A percentile compares a stretch with the other conserved stretches of the same genome.
These are phyloP conservation scores for Beverwykella pulmonaria DNA, from an alignment of 495 filamentous ascomycete species.

Conservation along the genomic window DNA sequence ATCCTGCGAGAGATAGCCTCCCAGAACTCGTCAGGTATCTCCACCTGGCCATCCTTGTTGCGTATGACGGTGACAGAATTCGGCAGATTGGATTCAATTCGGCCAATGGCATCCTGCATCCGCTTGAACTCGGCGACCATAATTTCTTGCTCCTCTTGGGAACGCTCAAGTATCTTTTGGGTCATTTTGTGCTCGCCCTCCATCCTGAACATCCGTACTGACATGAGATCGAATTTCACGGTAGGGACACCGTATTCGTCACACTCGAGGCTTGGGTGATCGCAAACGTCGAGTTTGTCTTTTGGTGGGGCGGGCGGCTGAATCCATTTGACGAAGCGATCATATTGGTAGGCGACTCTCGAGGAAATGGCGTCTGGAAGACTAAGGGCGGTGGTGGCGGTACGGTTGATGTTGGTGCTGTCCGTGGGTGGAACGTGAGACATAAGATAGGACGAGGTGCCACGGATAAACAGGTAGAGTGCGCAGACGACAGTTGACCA, in stretches of 20 bases:
- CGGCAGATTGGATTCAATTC: constrained; percentile 46
- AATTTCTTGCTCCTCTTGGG: background rate
- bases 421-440: too few species aligned
- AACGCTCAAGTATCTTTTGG: background rate
- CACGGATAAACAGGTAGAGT: too few species aligned
- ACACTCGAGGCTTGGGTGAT: background rate
- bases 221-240: background rate
- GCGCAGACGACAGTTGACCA: background rate
- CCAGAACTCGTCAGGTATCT: constrained; percentile 60
- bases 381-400: background rate
- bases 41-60: constrained; percentile 49
- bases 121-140: background rate
- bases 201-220: background rate
- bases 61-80: constrained; percentile 44
- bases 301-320: background rate
- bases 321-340: background rate
- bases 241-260: background rate
- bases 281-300: background rate
- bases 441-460: too few species aligned
- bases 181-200: background rate
- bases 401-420: background rate
- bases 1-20: constrained; percentile 50
- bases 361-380: background rate
- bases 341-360: background rate
- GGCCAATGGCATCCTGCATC: constrained; percentile 30